Evolutionary conservation across 495 filamentous ascomycete genomes (phyloP).

Genomic region (Neurospora sp.): DNA sequence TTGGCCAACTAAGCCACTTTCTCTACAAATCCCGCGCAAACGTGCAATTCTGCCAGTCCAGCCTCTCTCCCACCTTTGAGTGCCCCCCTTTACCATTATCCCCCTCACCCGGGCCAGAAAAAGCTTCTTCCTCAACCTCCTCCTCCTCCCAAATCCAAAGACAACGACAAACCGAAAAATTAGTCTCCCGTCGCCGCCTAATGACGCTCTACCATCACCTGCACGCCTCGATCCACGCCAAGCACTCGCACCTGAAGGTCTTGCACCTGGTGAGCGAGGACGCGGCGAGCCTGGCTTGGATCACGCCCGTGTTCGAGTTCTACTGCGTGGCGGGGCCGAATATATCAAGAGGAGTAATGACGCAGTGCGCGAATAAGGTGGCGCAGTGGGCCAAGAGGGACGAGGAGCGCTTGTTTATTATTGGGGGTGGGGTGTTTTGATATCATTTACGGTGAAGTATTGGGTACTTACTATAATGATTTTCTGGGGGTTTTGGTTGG

Average conservation of each 20-base stretch:
- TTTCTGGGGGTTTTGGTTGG: neutral
- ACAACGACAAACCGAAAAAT: slow-evolving; percentile 18
- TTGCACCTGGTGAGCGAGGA: slow-evolving; percentile 66
- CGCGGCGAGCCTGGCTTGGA: slow-evolving; percentile 75
- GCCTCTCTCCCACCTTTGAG: slow-evolving; percentile 61
- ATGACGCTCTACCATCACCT: slow-evolving; percentile 77
- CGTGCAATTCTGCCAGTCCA: slow-evolving; percentile 90
- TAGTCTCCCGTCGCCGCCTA: slow-evolving; percentile 60
- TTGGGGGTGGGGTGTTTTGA: slow-evolving; percentile 72
- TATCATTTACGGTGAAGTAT: neutral
- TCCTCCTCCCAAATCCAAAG: neutral
- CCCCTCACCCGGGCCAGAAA: neutral
- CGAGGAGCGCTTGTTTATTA: slow-evolving; percentile 89
- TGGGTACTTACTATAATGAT: neutral
- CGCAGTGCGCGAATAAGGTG: slow-evolving; percentile 76
- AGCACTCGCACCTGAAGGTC: slow-evolving; percentile 73
- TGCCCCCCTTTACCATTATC: neutral
- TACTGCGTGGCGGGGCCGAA: slow-evolving; percentile 85
- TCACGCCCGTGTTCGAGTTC: slow-evolving; percentile 81
- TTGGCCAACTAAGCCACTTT: slow-evolving; percentile 65
- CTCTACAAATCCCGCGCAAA: slow-evolving; percentile 88
- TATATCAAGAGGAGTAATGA: slow-evolving; percentile 64
- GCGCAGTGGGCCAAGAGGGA: slow-evolving; percentile 83
- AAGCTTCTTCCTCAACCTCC: neutral
- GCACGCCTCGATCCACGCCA: slow-evolving; percentile 73